These are phyloP conservation scores for Fusarium guadeloupense DNA, from an alignment of 2,329 filamentous ascomycete species.

Conservation along the genomic window DNA sequence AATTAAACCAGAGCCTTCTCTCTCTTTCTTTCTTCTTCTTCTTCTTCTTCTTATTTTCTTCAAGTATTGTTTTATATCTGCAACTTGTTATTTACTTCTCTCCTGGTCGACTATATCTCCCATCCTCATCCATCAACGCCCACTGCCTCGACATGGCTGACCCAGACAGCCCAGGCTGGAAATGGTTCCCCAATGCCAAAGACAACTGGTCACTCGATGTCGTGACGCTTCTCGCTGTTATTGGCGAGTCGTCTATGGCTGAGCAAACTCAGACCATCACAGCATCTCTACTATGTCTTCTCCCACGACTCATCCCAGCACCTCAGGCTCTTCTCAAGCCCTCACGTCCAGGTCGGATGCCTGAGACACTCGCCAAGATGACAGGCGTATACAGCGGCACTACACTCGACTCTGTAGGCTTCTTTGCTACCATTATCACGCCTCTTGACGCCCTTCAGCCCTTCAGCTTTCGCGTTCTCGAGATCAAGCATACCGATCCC, in stretches of 20 bases:
- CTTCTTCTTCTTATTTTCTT: not conserved
- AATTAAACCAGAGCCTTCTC: not conserved
- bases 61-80: no score
- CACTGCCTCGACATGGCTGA: constrained; percentile 39
- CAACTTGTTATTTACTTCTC: no score
- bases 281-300: constrained; percentile 64
- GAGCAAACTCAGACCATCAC: constrained; percentile 68
- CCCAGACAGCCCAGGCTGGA: constrained; percentile 43
- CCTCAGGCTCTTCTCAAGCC: constrained; percentile 70
- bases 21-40: not conserved
- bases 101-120: not conserved
- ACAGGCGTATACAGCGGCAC: constrained; percentile 68
- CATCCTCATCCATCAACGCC: not conserved
- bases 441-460: constrained; percentile 60
- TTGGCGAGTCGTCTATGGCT: constrained; percentile 67
- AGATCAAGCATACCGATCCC: constrained; percentile 57
- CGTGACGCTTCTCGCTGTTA: constrained; percentile 69
- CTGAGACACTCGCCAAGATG: constrained; percentile 63
- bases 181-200: constrained; percentile 56
- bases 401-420: constrained; percentile 64
- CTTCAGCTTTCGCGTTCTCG: constrained; percentile 59
- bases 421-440: constrained; percentile 70
- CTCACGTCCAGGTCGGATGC: constrained; percentile 63
- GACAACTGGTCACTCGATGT: constrained; percentile 66
- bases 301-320: constrained; percentile 69